Evolutionary conservation across 163 green algal genomes (phyloP), one percentile per base, ranked within the genome.

Genomic region (Prototheca stagnorum): DNA sequence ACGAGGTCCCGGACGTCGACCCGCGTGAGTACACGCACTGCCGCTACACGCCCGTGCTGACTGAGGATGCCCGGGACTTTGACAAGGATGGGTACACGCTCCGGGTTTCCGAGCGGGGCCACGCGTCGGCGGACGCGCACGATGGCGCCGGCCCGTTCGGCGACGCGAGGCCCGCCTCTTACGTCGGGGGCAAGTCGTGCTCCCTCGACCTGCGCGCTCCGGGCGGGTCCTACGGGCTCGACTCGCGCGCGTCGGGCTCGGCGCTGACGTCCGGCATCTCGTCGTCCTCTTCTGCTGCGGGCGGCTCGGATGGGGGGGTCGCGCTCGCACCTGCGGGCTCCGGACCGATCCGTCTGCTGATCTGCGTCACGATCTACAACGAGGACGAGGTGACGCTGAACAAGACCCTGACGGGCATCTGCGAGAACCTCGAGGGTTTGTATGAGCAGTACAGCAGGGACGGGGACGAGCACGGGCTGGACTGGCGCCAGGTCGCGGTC

Each of bases 311-410:
- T n/a, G n/a, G n/a, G n/a, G n/a, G n/a, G n/a, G n/a, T n/a, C n/a
- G n/a, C n/a, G n/a, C n/a, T n/a, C n/a, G n/a, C n/a, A n/a, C n/a
- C n/a, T n/a, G n/a, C n/a, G n/a, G n/a, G n/a, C n/a, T n/a, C n/a
- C n/a, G n/a, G n/a, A n/a, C n/a, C n/a, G n/a, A 68, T 68, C 53
- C 50, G 51, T 33, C 53, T 68, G 31, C 41, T 68, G n/a, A 62
- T 68, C 35, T 68, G 59, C 29, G 53, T 68, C 14, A 68, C 59
- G 6, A 47, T 68, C 15, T 68, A 68, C 48, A 68, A 68, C 22
- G 59, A 68, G 19, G 59, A 68, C 51, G 52, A 62, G 27, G 59
- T 63, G 15, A 68, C 59, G 27, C 59, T 68, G 47, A 34, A 53
- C 33, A 68, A 68, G 44, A 68, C 59, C 14, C 57, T 68, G 19